These are phyloP conservation scores for Irpex sp. DNA, from an alignment of 1,284 basidiomycete genomes.

Conservation along the genomic window DNA sequence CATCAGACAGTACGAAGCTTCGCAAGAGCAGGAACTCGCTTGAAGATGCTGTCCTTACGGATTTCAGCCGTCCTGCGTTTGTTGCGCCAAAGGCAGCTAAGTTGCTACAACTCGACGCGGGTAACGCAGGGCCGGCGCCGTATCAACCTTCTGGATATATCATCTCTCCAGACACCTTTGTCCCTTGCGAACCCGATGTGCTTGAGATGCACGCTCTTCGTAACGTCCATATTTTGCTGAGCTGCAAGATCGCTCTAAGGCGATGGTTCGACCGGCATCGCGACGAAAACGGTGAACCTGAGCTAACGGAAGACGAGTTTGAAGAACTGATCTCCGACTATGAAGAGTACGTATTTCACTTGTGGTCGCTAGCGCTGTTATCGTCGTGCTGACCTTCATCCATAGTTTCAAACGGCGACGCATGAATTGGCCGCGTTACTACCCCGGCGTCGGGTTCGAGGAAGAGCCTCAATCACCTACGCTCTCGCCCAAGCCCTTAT, in stretches of 20 bases:
- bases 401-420: conserved; percentile 14
- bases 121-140: conserved; percentile 12
- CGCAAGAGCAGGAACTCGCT: conserved; percentile 20
- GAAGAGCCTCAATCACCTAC: conserved; percentile 2
- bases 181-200: conserved; percentile 53
- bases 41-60: neutral
- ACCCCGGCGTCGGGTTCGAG: conserved; percentile 5
- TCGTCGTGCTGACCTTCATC: neutral
- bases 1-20: conserved; percentile 23
- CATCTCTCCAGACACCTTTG: conserved; percentile 52
- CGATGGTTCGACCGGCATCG: conserved; percentile 42
- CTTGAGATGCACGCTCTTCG: conserved; percentile 69
- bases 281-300: conserved; percentile 35
- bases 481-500: conserved; percentile 3
- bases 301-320: conserved; percentile 42
- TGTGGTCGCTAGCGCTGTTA: conserved; percentile 6
- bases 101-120: conserved; percentile 14
- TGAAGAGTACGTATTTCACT: conserved; percentile 46
- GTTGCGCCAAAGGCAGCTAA: conserved; percentile 21
- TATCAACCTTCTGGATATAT: conserved; percentile 31
- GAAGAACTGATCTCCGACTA: conserved; percentile 62
- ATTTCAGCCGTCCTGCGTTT: neutral
- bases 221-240: conserved; percentile 59
- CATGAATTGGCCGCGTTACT: conserved; percentile 14
- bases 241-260: conserved; percentile 53